Evolutionary conservation across 2,329 filamentous ascomycete species (phyloP).

Genomic region (Nothophoma quercina): DNA sequence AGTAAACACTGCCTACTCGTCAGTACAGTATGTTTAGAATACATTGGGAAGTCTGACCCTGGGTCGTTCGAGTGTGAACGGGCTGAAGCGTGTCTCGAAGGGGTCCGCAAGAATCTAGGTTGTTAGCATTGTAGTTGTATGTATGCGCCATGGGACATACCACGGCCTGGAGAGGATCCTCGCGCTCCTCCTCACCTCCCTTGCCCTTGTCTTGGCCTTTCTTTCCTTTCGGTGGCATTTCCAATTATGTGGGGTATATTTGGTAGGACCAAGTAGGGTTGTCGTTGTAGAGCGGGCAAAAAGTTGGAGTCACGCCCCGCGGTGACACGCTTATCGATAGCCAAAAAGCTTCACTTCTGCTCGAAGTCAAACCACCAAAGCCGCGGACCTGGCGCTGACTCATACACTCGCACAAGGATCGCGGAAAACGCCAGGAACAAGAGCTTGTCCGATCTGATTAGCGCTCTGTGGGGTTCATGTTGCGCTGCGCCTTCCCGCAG

Average conservation of each 20-base stretch:
- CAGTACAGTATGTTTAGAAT: constrained; percentile 22
- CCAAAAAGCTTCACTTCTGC: constrained; percentile 11
- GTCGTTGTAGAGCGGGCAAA: constrained; percentile 6
- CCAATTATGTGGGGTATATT: constrained; percentile 8
- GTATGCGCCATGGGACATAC: constrained; percentile 50
- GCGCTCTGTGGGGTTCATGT: constrained; percentile 19
- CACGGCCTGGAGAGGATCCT: constrained; percentile 70
- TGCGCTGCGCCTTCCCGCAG: constrained; percentile 19
- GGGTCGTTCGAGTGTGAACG: constrained; percentile 87
- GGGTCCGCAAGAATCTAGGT: constrained; percentile 86
- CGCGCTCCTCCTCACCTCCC: constrained; percentile 63
- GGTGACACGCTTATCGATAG: constrained; percentile 17
- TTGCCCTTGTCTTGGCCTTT: constrained; percentile 53
- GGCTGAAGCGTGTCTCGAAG: constrained; percentile 89
- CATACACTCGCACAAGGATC: constrained; percentile 18
- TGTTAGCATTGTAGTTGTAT: constrained; percentile 25
- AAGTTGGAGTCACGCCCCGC: constrained; percentile 19
- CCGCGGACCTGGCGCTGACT: constrained; percentile 16
- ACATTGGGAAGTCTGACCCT: constrained; percentile 63
- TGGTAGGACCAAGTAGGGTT: background rate
- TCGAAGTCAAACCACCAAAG: constrained; percentile 9
- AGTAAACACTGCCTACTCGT: constrained; percentile 75
- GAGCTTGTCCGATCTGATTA: constrained; percentile 14
- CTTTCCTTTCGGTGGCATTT: constrained; percentile 59
- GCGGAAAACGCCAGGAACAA: constrained; percentile 13